phyloP scores from a whole-genome alignment of 352 stramenopile genomes.

The Globisporangium cederbergense region DNA sequence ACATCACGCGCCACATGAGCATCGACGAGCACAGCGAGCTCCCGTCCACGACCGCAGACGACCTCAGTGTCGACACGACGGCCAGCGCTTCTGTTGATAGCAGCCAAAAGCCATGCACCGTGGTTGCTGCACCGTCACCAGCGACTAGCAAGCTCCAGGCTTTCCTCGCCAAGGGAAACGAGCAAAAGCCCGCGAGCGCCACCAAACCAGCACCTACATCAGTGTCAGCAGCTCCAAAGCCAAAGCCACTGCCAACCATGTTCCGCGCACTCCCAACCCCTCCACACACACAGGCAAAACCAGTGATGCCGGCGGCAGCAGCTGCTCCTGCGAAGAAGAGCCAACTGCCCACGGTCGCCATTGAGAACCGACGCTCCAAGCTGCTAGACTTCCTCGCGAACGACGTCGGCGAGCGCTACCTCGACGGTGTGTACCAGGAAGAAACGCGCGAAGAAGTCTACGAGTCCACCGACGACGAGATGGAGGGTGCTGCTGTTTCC shows the following conservation, averaged over 20 bases:
- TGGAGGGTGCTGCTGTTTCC: neutral
- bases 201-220: neutral
- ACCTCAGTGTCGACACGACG: neutral
- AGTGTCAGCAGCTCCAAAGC: neutral
- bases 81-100: neutral
- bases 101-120: neutral
- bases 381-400: slow-evolving; percentile 71
- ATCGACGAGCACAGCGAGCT: slow-evolving; percentile 8
- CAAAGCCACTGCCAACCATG: neutral
- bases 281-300: neutral
- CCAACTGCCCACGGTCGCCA: slow-evolving; percentile 1
- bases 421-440: slow-evolving; percentile 70
- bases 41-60: neutral
- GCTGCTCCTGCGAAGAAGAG: neutral
- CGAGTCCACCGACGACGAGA: slow-evolving; percentile 14
- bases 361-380: slow-evolving; percentile 51
- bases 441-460: slow-evolving; percentile 40
- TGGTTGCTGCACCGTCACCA: neutral
- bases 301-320: neutral
- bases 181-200: neutral
- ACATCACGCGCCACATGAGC: slow-evolving; percentile 9
- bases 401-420: slow-evolving; percentile 66
- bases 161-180: slow-evolving; percentile 34
- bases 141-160: slow-evolving; percentile 37
- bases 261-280: neutral